Base-by-base conservation (phyloP, 1,139 yeast species). In the Hansenula sp. region DNA sequence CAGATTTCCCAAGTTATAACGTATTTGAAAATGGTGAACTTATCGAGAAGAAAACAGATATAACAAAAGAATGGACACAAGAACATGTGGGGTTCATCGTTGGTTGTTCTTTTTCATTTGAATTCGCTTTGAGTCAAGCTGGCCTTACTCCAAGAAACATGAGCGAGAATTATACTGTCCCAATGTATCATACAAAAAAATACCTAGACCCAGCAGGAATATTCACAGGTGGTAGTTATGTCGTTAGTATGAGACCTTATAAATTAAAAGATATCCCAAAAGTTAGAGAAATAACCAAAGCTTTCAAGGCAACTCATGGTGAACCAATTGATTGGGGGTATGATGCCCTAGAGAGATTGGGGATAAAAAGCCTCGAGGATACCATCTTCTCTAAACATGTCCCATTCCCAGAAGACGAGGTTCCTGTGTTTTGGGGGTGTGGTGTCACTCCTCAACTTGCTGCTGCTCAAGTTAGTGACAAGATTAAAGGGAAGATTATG, bases 361-460 rank as follows among this genome's bases (percentile, higher is more conserved):
- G 67, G 2, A 61, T 63, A 21, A 36, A 42, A 11, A 53, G 59
- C 36, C 36, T 62, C 3, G 35, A 30, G 4, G 41, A 32, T 10
- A 65, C 65, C 1, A 65, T 61, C 8, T 62, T 52, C 43, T 66
- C 67, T 7, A 63, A 60, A 19, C 33, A 50, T 3, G 51, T 53
- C 6, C 47, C 39, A 19, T 50, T 61, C 18, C 47, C 41, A 9
- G 59, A 50, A 0, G 66, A 53, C 36, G 69, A 65, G 39, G 43
- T 65, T 8, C 69, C 70, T 2, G 66, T 64, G 4, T 65, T 65
- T 36, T 65, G 69, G 69, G 69, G 61, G 1, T 65, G 69, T 43
- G 69, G 69, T 6, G 68, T 65, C 19, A 64, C 69, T 10, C 67
- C 69, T 4, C 69, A 65, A 42, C 39, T 52, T 5, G 67, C 66